Base-by-base conservation (phyloP, 2,329 filamentous ascomycete species). In the Xylariaceae sp. region DNA sequence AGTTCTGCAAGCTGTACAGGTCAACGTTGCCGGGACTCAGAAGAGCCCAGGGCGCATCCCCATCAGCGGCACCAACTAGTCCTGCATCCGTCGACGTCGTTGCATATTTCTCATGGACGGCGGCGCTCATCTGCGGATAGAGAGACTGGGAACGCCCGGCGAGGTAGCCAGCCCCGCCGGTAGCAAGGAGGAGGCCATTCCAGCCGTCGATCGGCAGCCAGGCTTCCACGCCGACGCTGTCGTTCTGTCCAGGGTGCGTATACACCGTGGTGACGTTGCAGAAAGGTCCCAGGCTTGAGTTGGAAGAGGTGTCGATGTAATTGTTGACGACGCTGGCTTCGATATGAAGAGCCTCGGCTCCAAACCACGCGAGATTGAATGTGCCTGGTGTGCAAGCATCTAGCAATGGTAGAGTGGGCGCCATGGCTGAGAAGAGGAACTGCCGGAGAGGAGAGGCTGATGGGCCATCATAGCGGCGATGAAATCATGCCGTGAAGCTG, bases 1-100 rank as follows among this genome's bases (percentile, higher is more conserved):
- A 68, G 46, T 69, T 59, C 29, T 51, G 45, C 9, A 61, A 40
- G 18, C 56, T 48, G 15, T 54, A 51, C 19, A 38, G 39, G 34
- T 48, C 47, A 16, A 45, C 44, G 46, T 47, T 50, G 26, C 39
- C 33, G 9, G 45, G 42, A 8, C 50, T 49, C 48, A 17, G 31
- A 16, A 11, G 17, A 16, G 31, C 15, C 52, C 51, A 54, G 2
- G 47, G 38, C 16, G 33, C 19, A 2, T 50, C 37, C n/a, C n/a
- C n/a, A 31, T 47, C 43, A 3, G 44, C 37, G 13, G 42, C 28
- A n/a, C 31, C 38, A n/a, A 37, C 39, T 3, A n/a, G n/a, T n/a
- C n/a, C n/a, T n/a, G 48, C 52, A 22, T 54, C 52, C 29, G 52
- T 54, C 26, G 50, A 17, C 13, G 46, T 50, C 16, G 52, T 45